A percentile compares a stretch with the other conserved stretches of the same genome.
Conservation (phyloP, 1,284 basidiomycete genomes). For the Ustilago hordei region DNA sequence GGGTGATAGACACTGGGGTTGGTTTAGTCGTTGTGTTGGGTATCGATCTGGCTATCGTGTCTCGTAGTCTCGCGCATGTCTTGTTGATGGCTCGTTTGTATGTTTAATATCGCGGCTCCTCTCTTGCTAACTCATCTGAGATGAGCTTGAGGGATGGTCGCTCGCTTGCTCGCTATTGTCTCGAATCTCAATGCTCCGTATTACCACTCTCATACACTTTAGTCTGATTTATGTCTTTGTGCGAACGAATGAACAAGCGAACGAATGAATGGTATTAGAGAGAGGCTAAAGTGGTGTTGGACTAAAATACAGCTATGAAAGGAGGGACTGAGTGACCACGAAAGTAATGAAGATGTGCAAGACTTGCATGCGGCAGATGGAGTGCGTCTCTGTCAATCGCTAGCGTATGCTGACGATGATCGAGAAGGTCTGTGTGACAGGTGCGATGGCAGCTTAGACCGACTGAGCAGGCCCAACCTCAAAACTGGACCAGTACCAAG, state of each 20-base stretch:
- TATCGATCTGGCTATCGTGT: constrained; percentile 11
- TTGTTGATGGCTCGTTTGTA: constrained; percentile 16
- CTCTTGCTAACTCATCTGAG: not conserved
- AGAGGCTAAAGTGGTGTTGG: not conserved
- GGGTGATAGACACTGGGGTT: not conserved
- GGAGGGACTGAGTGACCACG: not conserved
- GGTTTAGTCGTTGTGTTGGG: not conserved
- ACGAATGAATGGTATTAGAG: not conserved
- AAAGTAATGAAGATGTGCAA: not conserved
- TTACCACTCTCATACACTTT: not conserved
- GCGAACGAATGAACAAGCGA: not conserved
- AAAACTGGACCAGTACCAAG: constrained; percentile 42
- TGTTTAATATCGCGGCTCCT: not conserved
- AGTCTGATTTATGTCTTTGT: not conserved
- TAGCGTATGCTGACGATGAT: too few relatives aligned
- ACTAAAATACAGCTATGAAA: constrained; percentile 17
- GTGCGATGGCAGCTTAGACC: too few relatives aligned
- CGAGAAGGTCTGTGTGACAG: too few relatives aligned
- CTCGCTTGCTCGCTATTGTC: not conserved
- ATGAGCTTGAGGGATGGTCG: not conserved
- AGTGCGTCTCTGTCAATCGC: too few relatives aligned
- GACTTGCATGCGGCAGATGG: not conserved
- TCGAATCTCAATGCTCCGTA: not conserved
- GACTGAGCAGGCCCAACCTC: constrained; percentile 11
- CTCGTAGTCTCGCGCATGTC: not conserved